A percentile compares a stretch with the other conserved stretches of the same genome.
Conservation (phyloP, 192 early-diverging fungal genomes). For the Coemansia guatemalensis region DNA sequence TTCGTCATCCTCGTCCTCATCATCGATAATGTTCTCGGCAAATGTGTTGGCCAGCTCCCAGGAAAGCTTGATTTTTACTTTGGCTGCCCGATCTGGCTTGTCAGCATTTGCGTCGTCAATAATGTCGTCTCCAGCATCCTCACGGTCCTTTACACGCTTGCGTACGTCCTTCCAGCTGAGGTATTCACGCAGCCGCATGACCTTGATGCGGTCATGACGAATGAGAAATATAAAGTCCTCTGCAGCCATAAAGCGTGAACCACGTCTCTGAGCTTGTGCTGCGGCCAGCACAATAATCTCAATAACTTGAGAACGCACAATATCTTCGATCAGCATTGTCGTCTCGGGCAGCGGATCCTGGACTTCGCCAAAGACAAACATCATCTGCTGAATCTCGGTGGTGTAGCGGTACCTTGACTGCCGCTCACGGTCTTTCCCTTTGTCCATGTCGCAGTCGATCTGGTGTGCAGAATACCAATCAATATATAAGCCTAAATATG, state of each 20-base stretch:
- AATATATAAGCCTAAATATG: not conserved
- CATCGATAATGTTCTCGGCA: conserved; percentile 73
- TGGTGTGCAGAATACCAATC: not conserved
- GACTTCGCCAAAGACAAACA: conserved; percentile 98
- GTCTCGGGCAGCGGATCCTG: conserved; percentile 86
- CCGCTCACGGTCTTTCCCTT: conserved; percentile 24
- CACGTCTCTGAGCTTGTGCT: conserved; percentile 76
- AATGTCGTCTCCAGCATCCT: conserved; percentile 56
- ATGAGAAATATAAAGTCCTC: conserved; percentile 98
- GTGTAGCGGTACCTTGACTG: conserved; percentile 58
- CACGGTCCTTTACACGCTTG: conserved; percentile 84
- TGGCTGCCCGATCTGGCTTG: conserved; percentile 56
- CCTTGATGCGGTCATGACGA: conserved; percentile 91
- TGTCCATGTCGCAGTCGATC: conserved; percentile 19
- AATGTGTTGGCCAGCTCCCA: conserved; percentile 92
- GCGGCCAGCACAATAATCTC: conserved; percentile 93
- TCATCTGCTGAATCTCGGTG: conserved; percentile 94
- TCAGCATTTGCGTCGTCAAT: conserved; percentile 52
- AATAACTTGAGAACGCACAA: conserved; percentile 91
- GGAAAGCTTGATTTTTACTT: conserved; percentile 81
- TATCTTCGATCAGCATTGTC: conserved; percentile 90
- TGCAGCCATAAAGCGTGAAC: conserved; percentile 73
- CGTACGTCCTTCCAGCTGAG: conserved; percentile 96
- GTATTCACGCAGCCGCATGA: conserved; percentile 86
- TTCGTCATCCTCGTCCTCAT: conserved; percentile 85